Evolutionary conservation across 257 asterid genomes (phyloP).

Genomic region (Solanum pimpinellifolium): DNA sequence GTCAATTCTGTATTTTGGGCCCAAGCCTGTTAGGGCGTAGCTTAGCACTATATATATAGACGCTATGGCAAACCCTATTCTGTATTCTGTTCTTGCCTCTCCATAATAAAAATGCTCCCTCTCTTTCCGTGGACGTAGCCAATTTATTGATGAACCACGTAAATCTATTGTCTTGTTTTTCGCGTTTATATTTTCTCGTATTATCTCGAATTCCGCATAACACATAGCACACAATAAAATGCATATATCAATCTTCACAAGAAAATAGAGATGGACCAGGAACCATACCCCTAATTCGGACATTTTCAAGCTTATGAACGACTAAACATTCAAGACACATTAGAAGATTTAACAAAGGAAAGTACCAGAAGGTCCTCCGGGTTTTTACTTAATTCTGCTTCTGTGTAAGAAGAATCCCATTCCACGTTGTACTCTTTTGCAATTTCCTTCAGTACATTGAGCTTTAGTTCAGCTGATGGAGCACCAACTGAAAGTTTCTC

Average conservation of each 20-base stretch:
- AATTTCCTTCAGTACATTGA: slow-evolving; percentile 62
- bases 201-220: too few relatives aligned
- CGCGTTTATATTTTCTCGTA: too few relatives aligned
- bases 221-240: not conserved
- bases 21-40: too few relatives aligned
- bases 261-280: not conserved
- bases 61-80: too few relatives aligned
- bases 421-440: slow-evolving; percentile 43
- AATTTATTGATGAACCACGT: too few relatives aligned
- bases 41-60: too few relatives aligned
- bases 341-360: not conserved
- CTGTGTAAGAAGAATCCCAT: slow-evolving; percentile 79
- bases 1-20: too few relatives aligned
- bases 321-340: not conserved
- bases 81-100: too few relatives aligned
- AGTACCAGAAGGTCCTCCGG: slow-evolving; percentile 93
- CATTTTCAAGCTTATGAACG: not conserved
- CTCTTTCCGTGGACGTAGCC: too few relatives aligned
- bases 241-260: not conserved
- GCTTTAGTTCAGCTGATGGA: slow-evolving; percentile 61
- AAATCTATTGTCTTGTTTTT: too few relatives aligned
- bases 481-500: slow-evolving; percentile 74
- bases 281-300: not conserved
- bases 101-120: too few relatives aligned
- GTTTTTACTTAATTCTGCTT: slow-evolving; percentile 56